Evolutionary conservation across 2,329 filamentous ascomycete species (phyloP), one percentile per base, ranked within the genome.

Genomic region (Nectriaceae sp.): DNA sequence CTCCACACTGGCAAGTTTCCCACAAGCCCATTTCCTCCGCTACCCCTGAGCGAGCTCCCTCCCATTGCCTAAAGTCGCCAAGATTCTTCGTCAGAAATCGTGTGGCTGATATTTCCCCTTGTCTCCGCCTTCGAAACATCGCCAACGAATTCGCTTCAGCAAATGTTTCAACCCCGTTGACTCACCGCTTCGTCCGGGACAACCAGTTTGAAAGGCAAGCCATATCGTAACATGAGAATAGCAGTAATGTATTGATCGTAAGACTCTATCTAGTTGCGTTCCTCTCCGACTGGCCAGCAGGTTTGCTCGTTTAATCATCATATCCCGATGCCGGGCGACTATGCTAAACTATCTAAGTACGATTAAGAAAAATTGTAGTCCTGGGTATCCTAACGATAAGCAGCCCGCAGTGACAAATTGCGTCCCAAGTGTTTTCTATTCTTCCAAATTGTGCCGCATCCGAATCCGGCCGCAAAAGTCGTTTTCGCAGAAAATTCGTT

Each of bases 301-400:
- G 47, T 57, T 60, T 56, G 59, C 59, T 62, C 59, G 50, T 62
- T 59, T 55, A 57, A 62, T 51, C 49, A 51, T 61, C 59, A 62
- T 60, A 47, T 46, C 59, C 56, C 49, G 53, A 57, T 55, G 55
- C 53, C 53, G 52, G 52, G 53, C 52, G 39, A 54, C 55, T 47
- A 48, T 48, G 18, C 33, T 37, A 37, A 16, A 11, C 59, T 60
- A 58, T 62, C 59, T 62, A 62, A 45, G 43, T 43, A 36, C 24
- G 29, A 54, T 56, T 45, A 51, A 54, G 46, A 43, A 53, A 52
- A 51, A 47, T 38, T 16, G 21, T 18, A 16, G 6, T 37, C 16
- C 16, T 16, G 33, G 33, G 33, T 37, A 37, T 37, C 33, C 33
- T 15, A 37, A 11, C 16, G 33, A 11, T 37, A 37, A 37, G 33